Evolutionary conservation across 176 grass and related monocot genomes (phyloP).

Genomic region (Eleusine coracana): DNA sequence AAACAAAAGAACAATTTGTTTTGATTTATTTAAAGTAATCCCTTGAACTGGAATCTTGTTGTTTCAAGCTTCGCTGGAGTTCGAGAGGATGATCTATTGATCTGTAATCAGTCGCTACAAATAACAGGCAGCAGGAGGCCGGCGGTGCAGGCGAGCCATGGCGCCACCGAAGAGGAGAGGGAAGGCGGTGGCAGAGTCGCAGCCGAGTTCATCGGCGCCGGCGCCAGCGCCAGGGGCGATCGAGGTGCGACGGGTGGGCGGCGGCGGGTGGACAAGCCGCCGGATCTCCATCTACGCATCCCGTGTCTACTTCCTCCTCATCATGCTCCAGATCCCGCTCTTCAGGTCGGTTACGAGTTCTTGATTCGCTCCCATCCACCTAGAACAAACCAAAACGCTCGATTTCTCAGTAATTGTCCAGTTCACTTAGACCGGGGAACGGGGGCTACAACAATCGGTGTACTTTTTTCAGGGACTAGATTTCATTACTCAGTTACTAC

Average conservation of each 20-base stretch:
- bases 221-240: not conserved
- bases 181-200: conserved; percentile 27
- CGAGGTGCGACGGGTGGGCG: conserved; percentile 43
- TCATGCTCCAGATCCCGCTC: conserved; percentile 91
- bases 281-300: conserved; percentile 68
- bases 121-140: not conserved
- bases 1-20: not conserved
- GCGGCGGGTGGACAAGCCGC: conserved; percentile 62
- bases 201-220: conserved; percentile 26
- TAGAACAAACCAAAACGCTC: not conserved
- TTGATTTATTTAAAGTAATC: not conserved
- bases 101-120: not conserved
- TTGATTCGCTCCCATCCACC: not conserved
- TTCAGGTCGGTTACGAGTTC: conserved; percentile 60
- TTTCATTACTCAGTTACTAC: not conserved
- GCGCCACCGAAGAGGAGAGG: conserved; percentile 41
- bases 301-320: conserved; percentile 74
- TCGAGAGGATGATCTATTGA: not conserved
- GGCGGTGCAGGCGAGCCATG: conserved; percentile 23
- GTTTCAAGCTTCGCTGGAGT: not conserved
- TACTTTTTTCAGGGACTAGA: conserved; percentile 29
- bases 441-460: not conserved
- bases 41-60: not conserved
- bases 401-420: not conserved
- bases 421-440: conserved; percentile 5